A percentile compares a stretch with the other conserved stretches of the same genome.
These are phyloP conservation scores for Claviceps sp. DNA, from an alignment of 2,329 filamentous ascomycete genomes.

Conservation along the genomic window DNA sequence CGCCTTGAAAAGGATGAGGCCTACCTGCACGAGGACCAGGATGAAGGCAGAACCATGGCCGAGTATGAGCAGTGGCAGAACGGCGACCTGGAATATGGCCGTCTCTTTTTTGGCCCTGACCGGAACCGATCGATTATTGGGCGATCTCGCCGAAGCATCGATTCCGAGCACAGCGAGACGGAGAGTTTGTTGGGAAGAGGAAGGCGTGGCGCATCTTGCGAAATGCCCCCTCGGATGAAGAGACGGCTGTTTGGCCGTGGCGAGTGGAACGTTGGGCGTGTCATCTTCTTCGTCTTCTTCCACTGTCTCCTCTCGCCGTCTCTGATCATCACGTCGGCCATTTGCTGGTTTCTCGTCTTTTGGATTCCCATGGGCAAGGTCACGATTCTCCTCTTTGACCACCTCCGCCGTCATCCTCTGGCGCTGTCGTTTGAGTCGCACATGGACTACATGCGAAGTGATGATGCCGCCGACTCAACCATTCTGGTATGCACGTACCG, in stretches of 20 bases:
- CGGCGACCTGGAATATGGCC: constrained; percentile 87
- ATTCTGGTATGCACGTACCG: constrained; percentile 95
- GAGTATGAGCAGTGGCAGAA: constrained; percentile 99
- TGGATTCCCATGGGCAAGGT: constrained; percentile 98
- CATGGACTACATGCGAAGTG: constrained; percentile 56
- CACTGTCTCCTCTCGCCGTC: constrained; percentile 83
- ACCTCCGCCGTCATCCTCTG: constrained; percentile 81
- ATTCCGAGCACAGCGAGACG: constrained; percentile 71
- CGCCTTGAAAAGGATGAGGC: constrained; percentile 86
- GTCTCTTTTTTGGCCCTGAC: constrained; percentile 86
- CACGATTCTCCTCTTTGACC: constrained; percentile 76
- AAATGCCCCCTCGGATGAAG: constrained; percentile 41
- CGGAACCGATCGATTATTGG: constrained; percentile 69
- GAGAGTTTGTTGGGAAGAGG: constrained; percentile 69
- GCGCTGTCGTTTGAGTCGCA: constrained; percentile 90
- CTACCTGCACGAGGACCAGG: constrained; percentile 87
- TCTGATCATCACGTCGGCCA: constrained; percentile 68
- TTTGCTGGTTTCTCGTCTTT: constrained; percentile 96
- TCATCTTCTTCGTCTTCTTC: constrained; percentile 94
- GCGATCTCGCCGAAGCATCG: constrained; percentile 74
- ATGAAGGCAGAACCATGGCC: constrained; percentile 90
- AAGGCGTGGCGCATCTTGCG: constrained; percentile 32
- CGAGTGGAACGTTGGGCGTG: constrained; percentile 86
- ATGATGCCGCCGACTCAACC: constrained; percentile 62
- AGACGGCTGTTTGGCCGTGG: constrained; percentile 85